Base-by-base conservation (phyloP, 345 rosid species). In the Aquilaria malaccensis region DNA sequence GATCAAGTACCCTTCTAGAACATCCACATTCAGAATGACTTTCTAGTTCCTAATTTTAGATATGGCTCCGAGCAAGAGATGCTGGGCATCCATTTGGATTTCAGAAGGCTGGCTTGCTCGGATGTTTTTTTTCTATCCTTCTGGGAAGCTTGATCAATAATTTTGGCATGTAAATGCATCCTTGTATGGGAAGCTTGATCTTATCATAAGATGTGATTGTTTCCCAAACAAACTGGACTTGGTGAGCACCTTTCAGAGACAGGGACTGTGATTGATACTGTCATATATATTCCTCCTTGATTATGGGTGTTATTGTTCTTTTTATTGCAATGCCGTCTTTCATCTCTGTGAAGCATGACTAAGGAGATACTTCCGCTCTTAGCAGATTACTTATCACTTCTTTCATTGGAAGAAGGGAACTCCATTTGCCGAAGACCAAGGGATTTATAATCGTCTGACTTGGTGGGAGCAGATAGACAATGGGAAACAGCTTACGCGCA, bases 351-450 rank as follows among this genome's bases (percentile, higher is more conserved):
- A 58, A 65, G 50, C 15, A 6, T 12, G 13, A 66, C 48, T 63
- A 60, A 69, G 30, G 45, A 29, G 29, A 62, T 74, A 29, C 5
- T 1, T 22, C 12, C 62, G 63, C 33, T 51, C 60, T 56, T 63
- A 71, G 59, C 82, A 94, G 97, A 73, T 94, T 55, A 94, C 96
- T 13, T 94, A 88, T 72, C 99, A 90, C 70, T 88, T 79, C 82
- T 94, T 94, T 67, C 99, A 94, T 78, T 94, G 97, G 97, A 88
- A 86, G 90, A 90, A 94, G 74, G 99, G 99, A 68, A 94, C 97
- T 3, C 99, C 99, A 2, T 94, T 94, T 71, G 85, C 83, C 13
- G 99, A 94, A 14, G 99, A 94, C 67, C 99, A 94, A 68, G 97
- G 99, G n/a, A 91, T 94, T 72, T 90, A 94, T 75, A 94, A 94